Conservation (phyloP, 768 basidiomycete species). For the Mycena crocata region DNA sequence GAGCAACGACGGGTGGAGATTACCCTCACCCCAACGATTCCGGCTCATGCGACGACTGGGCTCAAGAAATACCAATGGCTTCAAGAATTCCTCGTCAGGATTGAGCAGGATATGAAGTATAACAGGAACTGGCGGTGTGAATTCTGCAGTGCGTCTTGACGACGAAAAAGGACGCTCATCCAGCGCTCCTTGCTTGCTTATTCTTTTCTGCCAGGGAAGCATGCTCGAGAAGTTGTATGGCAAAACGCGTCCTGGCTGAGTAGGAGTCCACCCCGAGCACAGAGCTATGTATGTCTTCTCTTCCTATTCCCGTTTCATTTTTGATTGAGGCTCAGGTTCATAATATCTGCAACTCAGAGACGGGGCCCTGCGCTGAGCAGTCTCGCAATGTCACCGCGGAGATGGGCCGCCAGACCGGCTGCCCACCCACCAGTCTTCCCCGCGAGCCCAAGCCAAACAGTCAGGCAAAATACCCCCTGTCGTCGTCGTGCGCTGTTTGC, state of each 20-base stretch:
- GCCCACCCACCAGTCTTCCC: neutral
- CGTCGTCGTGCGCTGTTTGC: conserved; percentile 21
- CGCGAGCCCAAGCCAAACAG: neutral
- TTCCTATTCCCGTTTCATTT: neutral
- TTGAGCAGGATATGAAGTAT: conserved; percentile 23
- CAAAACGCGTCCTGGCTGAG: conserved; percentile 22
- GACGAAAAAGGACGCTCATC: too few species aligned
- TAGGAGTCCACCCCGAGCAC: conserved; percentile 1
- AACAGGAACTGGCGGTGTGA: conserved; percentile 30
- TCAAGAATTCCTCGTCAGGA: neutral
- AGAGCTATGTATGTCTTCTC: conserved; percentile 17
- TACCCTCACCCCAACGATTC: conserved; percentile 14
- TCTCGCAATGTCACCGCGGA: neutral
- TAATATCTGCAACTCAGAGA: conserved; percentile 16
- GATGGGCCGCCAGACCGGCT: neutral
- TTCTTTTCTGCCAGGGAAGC: neutral
- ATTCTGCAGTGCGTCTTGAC: conserved; percentile 26
- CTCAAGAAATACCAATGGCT: conserved; percentile 10
- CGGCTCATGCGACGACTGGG: conserved; percentile 2
- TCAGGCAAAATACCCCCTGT: conserved; percentile 10
- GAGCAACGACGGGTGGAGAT: conserved; percentile 31
- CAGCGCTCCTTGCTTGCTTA: neutral
- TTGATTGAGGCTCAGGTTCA: conserved; percentile 14
- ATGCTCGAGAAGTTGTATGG: conserved; percentile 24
- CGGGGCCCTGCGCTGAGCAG: conserved; percentile 7